These are phyloP conservation scores for Vitis labrusca DNA, from an alignment of 164 flowering plant genomes.

Conservation along the genomic window DNA sequence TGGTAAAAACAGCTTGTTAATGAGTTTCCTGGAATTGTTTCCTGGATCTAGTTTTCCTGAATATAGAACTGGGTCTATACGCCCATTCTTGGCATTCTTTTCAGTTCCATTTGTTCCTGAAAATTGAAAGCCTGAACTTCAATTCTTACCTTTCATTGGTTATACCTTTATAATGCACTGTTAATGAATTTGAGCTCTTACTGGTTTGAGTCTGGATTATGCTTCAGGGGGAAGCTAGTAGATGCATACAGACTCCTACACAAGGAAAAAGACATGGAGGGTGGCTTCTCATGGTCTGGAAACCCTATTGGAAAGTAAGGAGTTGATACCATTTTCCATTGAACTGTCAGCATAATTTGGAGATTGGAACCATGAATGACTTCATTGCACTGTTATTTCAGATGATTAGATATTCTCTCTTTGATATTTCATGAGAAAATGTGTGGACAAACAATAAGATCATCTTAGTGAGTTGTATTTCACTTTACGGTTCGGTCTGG, in stretches of 20 bases:
- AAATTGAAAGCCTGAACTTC: neutral
- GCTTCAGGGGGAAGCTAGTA: constrained; percentile 77
- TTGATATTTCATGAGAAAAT: too few relatives aligned
- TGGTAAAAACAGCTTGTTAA: neutral
- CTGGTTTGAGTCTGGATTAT: constrained; percentile 7
- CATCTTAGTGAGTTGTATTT: neutral
- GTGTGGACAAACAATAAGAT: too few relatives aligned
- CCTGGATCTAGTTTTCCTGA: neutral
- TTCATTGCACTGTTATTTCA: neutral
- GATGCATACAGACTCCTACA: constrained; percentile 89
- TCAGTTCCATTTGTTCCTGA: neutral
- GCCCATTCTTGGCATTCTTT: neutral
- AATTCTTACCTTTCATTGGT: too few relatives aligned
- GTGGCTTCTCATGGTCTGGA: constrained; percentile 98
- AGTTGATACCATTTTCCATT: neutral
- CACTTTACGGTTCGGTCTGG: neutral
- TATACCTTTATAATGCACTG: too few relatives aligned
- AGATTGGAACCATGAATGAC: neutral
- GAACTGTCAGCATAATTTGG: neutral
- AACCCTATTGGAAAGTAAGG: constrained; percentile 92
- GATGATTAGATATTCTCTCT: neutral
- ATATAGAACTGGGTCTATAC: neutral
- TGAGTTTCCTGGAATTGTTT: neutral
- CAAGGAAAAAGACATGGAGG: constrained; percentile 78
- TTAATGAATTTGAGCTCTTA: neutral